A percentile compares a stretch with the other conserved stretches of the same genome.
phyloP scores from a whole-genome alignment of 148 eudicot species.

The Selenicereus undatus region DNA sequence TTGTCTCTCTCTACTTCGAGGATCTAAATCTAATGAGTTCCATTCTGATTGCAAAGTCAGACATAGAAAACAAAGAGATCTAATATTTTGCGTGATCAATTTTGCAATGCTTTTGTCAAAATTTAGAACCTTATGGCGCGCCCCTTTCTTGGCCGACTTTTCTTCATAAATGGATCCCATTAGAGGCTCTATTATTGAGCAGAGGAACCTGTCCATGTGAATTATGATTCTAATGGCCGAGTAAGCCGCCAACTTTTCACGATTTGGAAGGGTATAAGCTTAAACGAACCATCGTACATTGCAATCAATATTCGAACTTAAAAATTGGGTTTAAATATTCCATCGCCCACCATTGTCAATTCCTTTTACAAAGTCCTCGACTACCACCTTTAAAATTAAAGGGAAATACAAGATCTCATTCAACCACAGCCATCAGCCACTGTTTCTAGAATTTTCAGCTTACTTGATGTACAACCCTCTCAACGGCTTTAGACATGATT shows the following conservation, averaged over 20 bases:
- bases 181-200: neutral
- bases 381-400: neutral
- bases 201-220: neutral
- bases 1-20: too few relatives aligned
- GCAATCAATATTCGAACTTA: neutral
- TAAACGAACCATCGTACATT: neutral
- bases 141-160: too few relatives aligned
- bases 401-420: neutral
- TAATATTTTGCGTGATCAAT: too few relatives aligned
- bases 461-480: slow-evolving; percentile 7
- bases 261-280: neutral
- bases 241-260: neutral
- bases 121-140: too few relatives aligned
- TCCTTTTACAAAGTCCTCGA: neutral
- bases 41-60: too few relatives aligned
- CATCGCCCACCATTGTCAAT: neutral
- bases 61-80: too few relatives aligned
- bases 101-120: too few relatives aligned
- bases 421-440: neutral
- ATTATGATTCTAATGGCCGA: neutral
- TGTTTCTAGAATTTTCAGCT: slow-evolving; percentile 5
- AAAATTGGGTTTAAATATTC: neutral
- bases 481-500: slow-evolving; percentile 1
- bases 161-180: too few relatives aligned
- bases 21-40: too few relatives aligned